Evolutionary conservation across 1,284 basidiomycete species (phyloP).

Genomic region (Leccinum fuscescens): DNA sequence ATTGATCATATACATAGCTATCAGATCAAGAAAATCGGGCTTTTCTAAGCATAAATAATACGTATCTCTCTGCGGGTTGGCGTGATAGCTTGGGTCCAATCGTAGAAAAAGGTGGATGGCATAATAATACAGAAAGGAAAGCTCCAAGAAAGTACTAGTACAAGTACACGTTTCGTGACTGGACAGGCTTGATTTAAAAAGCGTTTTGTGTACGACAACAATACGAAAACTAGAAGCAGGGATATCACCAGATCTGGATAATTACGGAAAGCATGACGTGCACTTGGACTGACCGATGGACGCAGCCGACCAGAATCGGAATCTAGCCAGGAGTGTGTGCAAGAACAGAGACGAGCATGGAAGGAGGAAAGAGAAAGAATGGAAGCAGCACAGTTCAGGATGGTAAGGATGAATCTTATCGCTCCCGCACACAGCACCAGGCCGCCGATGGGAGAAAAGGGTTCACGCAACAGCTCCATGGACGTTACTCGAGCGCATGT

Average conservation of each 20-base stretch:
- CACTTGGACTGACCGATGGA: conserved; percentile 2
- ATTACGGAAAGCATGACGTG: conserved; percentile 17
- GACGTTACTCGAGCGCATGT: conserved; percentile 31
- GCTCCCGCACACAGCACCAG: conserved; percentile 18
- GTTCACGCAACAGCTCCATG: conserved; percentile 33
- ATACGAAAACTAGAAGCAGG: conserved; percentile 17
- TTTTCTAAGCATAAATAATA: conserved; percentile 29
- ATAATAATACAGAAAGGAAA: conserved; percentile 30
- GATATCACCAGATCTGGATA: conserved; percentile 15
- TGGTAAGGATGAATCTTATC: neutral
- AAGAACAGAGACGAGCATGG: conserved; percentile 19
- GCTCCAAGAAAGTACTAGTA: conserved; percentile 29
- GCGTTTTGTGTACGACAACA: conserved; percentile 28
- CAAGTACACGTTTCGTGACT: conserved; percentile 20
- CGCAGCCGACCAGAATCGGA: conserved; percentile 8
- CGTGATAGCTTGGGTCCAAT: conserved; percentile 11
- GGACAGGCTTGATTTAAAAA: conserved; percentile 14
- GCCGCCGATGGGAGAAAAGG: conserved; percentile 9
- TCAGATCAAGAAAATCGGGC: conserved; percentile 24
- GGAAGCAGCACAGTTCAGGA: conserved; percentile 9
- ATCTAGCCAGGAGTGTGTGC: conserved; percentile 19
- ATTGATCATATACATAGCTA: conserved; percentile 23
- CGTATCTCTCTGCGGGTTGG: neutral
- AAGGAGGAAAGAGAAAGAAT: neutral
- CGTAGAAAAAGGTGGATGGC: conserved; percentile 14